Conservation (phyloP, 768 basidiomycete genomes). For the Kondoa subrosea region DNA sequence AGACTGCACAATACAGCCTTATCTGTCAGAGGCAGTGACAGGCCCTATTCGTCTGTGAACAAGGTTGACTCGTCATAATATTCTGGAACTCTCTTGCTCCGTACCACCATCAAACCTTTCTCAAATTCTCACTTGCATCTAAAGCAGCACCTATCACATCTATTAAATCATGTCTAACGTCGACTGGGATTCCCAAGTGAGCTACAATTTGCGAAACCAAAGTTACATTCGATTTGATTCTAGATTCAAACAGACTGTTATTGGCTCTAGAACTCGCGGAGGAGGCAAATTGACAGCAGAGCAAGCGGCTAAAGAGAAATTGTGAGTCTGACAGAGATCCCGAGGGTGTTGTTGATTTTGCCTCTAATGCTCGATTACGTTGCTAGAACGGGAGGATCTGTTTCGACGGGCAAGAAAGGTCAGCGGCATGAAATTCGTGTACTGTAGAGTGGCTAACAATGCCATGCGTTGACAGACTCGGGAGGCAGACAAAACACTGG, state of each 20-base stretch:
- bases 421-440: not conserved
- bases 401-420: constrained; percentile 5
- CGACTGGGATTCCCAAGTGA: constrained; percentile 1
- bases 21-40: too few species aligned
- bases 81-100: not conserved
- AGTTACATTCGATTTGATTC: too few species aligned
- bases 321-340: not conserved
- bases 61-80: not conserved
- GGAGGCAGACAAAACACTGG: constrained; percentile 6
- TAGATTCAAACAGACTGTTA: not conserved
- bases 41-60: not conserved
- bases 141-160: not conserved
- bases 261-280: not conserved
- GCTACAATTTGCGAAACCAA: too few species aligned
- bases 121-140: not conserved
- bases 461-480: not conserved
- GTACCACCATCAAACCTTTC: not conserved
- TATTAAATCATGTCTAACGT: not conserved
- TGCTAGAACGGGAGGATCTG: not conserved
- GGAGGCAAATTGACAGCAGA: not conserved
- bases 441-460: not conserved
- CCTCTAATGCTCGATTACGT: not conserved
- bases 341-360: not conserved
- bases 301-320: not conserved
- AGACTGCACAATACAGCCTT: too few species aligned